phyloP scores from a whole-genome alignment of 805 yeast genomes.

The Ogataea saltuana region DNA sequence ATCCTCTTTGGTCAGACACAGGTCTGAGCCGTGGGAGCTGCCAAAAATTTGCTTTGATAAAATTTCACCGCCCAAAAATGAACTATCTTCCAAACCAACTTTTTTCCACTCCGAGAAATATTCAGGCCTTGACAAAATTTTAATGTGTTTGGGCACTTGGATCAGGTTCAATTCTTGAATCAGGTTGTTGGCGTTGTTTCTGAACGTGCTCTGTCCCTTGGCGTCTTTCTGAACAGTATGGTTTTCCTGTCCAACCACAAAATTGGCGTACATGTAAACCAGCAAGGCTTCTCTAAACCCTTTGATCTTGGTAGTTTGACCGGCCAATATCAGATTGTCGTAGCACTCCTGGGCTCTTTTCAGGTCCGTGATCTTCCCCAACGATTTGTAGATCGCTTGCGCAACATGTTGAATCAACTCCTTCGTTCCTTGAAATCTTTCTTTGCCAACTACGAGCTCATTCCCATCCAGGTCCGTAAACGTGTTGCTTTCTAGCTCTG shows the following conservation, averaged over 20 bases:
- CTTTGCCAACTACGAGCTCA: constrained; percentile 74
- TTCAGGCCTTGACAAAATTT: constrained; percentile 74
- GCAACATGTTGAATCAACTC: constrained; percentile 58
- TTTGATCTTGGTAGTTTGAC: constrained; percentile 70
- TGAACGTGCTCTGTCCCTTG: constrained; percentile 25
- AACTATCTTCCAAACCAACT: constrained; percentile 70
- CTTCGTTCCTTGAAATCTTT: constrained; percentile 80
- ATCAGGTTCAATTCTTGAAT: constrained; percentile 33
- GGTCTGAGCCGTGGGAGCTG: constrained; percentile 59
- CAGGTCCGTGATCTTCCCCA: constrained; percentile 58
- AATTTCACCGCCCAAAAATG: constrained; percentile 84
- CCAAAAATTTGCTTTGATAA: constrained; percentile 83
- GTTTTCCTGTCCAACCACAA: constrained; percentile 25
- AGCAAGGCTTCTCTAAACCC: constrained; percentile 77
- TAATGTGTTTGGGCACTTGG: constrained; percentile 82
- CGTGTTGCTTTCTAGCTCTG: constrained; percentile 69
- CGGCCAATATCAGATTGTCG: constrained; percentile 78
- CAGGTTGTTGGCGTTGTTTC: constrained; percentile 30
- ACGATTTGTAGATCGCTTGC: constrained; percentile 50
- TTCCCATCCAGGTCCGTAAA: constrained; percentile 64
- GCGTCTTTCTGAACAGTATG: constrained; percentile 20
- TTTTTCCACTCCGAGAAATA: constrained; percentile 95
- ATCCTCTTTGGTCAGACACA: constrained; percentile 66
- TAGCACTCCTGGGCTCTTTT: constrained; percentile 78
- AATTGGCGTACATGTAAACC: constrained; percentile 44